A percentile compares a stretch with the other conserved stretches of the same genome.
Evolutionary conservation across 2,329 filamentous ascomycete genomes (phyloP).

Genomic region (Ceratocystis ficicola): DNA sequence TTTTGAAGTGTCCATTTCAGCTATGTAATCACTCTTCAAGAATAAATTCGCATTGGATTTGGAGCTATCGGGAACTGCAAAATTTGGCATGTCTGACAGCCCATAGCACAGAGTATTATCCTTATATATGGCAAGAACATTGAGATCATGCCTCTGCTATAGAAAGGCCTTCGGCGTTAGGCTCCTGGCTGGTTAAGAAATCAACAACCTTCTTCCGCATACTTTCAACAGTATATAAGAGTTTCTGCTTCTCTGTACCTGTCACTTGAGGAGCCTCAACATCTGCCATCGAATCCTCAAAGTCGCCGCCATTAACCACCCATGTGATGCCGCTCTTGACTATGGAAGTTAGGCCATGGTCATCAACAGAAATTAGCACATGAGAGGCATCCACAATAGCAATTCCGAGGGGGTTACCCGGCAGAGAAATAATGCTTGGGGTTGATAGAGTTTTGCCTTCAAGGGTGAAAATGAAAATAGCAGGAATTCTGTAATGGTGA

Average conservation of each 20-base stretch:
- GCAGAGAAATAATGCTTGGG: constrained; percentile 28
- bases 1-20: too few species aligned
- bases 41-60: too few species aligned
- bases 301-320: constrained; percentile 5
- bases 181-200: constrained; percentile 23
- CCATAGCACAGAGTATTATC: too few species aligned
- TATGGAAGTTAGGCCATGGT: constrained; percentile 23
- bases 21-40: too few species aligned
- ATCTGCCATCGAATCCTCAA: constrained; percentile 25
- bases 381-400: constrained; percentile 35
- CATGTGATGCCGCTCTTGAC: not conserved
- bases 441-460: constrained; percentile 43
- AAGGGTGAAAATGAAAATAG: constrained; percentile 54
- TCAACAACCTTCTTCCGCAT: constrained; percentile 35
- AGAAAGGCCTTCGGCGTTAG: constrained; percentile 20
- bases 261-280: constrained; percentile 29
- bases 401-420: constrained; percentile 23
- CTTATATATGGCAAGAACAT: not conserved
- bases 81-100: too few species aligned
- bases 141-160: not conserved
- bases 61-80: too few species aligned
- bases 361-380: constrained; percentile 26
- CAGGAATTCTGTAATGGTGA: constrained; percentile 37
- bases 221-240: constrained; percentile 38
- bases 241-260: constrained; percentile 31